Conservation (phyloP, 768 basidiomycete species). For the Amanita exitialis region DNA sequence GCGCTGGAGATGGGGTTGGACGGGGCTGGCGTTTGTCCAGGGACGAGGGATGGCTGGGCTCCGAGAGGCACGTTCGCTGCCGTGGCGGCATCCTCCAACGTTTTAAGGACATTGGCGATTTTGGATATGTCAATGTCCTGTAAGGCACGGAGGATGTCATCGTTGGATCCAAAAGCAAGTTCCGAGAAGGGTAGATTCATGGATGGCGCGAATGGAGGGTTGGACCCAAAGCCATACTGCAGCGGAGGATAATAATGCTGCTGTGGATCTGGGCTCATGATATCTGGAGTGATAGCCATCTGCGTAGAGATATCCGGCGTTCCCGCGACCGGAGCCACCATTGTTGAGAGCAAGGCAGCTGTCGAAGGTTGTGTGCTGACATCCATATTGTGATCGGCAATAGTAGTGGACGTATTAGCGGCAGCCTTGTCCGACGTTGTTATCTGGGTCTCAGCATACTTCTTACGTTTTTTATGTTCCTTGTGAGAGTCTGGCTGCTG, state of each 20-base stretch:
- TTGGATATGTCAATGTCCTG: constrained; percentile 68
- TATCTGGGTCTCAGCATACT: constrained; percentile 2
- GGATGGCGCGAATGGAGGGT: constrained; percentile 9
- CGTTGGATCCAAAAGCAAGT: constrained; percentile 44
- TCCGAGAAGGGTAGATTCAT: constrained; percentile 21
- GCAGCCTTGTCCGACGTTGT: constrained; percentile 22
- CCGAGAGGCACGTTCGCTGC: constrained; percentile 25
- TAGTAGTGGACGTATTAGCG: constrained; percentile 8
- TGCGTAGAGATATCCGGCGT: constrained; percentile 22
- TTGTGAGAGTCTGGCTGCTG: constrained; percentile 14
- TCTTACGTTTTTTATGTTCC: constrained; percentile 25
- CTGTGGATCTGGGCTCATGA: constrained; percentile 8
- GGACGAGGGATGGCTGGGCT: constrained; percentile 10
- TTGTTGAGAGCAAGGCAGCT: constrained; percentile 50
- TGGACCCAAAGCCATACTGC: constrained; percentile 9
- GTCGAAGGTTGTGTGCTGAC: constrained; percentile 32
- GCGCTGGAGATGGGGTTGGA: constrained; percentile 35
- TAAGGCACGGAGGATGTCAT: constrained; percentile 63
- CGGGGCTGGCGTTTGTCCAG: constrained; percentile 28
- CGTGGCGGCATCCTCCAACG: constrained; percentile 48
- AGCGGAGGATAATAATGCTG: constrained; percentile 14
- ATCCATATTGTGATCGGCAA: background rate
- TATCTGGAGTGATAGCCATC: background rate
- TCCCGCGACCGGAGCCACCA: constrained; percentile 55
- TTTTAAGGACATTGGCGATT: constrained; percentile 57